Conservation (phyloP, 331 rosid species). For the Arachis monticola region DNA sequence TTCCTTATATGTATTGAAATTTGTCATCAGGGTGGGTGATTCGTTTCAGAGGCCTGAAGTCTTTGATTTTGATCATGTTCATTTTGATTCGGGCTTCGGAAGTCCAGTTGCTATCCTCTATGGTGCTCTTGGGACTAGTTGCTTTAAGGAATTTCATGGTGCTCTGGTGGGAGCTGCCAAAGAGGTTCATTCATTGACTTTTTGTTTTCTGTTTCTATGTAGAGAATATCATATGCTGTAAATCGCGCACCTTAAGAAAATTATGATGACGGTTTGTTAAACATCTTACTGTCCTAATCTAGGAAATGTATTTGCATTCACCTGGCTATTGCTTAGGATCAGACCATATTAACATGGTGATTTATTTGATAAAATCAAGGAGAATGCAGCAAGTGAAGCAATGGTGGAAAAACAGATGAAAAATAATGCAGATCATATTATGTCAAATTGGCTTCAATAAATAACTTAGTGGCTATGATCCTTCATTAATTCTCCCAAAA, state of each 20-base stretch:
- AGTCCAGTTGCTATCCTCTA: slow-evolving; percentile 83
- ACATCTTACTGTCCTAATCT: slow-evolving; percentile 18
- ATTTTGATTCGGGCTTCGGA: slow-evolving; percentile 65
- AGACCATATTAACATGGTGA: background rate
- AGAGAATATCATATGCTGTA: slow-evolving; percentile 13
- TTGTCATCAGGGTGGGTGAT: slow-evolving; percentile 56
- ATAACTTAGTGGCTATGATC: slow-evolving; percentile 8
- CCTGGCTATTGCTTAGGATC: slow-evolving; percentile 5
- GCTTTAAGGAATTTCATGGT: slow-evolving; percentile 83
- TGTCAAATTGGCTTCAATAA: slow-evolving; percentile 5
- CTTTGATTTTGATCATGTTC: slow-evolving; percentile 91
- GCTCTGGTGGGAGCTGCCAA: slow-evolving; percentile 77
- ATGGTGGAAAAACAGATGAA: slow-evolving; percentile 3
- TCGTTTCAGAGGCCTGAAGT: slow-evolving; percentile 74
- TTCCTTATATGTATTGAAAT: slow-evolving; percentile 18
- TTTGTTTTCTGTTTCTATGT: slow-evolving; percentile 16
- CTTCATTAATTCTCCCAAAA: background rate
- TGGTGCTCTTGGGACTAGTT: slow-evolving; percentile 87
- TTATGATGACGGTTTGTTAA: background rate
- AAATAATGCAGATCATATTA: slow-evolving; percentile 5
- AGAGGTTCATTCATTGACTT: slow-evolving; percentile 54
- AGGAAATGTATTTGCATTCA: slow-evolving; percentile 1
- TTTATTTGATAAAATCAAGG: background rate
- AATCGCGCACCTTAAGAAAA: slow-evolving; percentile 24
- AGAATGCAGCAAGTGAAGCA: background rate